Conservation (phyloP, 768 basidiomycete genomes). For the Phanerochaete carnosa region DNA sequence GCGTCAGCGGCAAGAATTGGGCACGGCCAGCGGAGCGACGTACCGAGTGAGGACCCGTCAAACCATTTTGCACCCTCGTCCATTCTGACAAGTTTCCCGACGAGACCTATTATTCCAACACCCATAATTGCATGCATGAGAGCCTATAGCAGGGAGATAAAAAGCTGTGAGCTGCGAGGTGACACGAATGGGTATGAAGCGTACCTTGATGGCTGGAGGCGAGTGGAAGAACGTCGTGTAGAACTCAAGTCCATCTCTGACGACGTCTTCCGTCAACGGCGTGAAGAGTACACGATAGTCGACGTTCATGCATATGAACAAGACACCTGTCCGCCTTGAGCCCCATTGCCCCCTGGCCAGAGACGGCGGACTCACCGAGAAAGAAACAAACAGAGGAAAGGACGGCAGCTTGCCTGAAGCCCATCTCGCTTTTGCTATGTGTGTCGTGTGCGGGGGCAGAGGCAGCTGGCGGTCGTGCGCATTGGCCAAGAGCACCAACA, state of each 20-base stretch:
- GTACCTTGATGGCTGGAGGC: slow-evolving; percentile 89
- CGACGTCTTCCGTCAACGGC: slow-evolving; percentile 55
- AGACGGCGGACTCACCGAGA: slow-evolving; percentile 52
- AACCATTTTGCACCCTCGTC: slow-evolving; percentile 94
- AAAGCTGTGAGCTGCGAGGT: neutral
- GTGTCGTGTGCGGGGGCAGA: slow-evolving; percentile 4
- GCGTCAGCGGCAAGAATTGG: neutral
- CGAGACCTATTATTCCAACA: slow-evolving; percentile 68
- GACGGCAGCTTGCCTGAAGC: slow-evolving; percentile 87
- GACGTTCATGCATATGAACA: slow-evolving; percentile 83
- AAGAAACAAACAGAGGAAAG: slow-evolving; percentile 88
- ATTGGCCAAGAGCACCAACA: neutral
- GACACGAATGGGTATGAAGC: slow-evolving; percentile 18
- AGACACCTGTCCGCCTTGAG: slow-evolving; percentile 48
- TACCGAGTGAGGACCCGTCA: slow-evolving; percentile 86
- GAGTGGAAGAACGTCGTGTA: slow-evolving; percentile 92
- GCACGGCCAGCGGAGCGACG: slow-evolving; percentile 18
- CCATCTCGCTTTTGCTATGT: slow-evolving; percentile 49
- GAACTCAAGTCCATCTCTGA: slow-evolving; percentile 82
- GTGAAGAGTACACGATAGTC: slow-evolving; percentile 84
- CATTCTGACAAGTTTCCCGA: slow-evolving; percentile 83
- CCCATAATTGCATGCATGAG: slow-evolving; percentile 83
- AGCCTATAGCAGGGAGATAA: slow-evolving; percentile 44
- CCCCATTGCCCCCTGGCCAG: neutral
- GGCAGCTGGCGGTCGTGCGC: neutral